These are phyloP conservation scores for Nigrospora osmanthi DNA, from an alignment of 2,329 filamentous ascomycete genomes.

Conservation along the genomic window DNA sequence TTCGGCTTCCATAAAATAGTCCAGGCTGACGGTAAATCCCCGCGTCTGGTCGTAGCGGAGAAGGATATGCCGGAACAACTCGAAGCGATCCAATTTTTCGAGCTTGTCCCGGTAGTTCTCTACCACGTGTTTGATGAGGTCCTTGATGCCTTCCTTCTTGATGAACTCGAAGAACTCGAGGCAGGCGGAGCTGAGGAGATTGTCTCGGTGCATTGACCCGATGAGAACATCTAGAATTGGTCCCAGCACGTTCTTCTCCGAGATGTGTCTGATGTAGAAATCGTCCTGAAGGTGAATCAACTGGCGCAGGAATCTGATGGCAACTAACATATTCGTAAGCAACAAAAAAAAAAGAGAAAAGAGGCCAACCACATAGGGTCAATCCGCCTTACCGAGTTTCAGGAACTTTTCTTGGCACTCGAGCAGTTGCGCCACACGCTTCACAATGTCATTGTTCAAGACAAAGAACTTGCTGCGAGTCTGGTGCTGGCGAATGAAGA, in stretches of 20 bases:
- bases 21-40: slow-evolving; percentile 56
- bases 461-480: slow-evolving; percentile 86
- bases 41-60: slow-evolving; percentile 72
- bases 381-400: slow-evolving; percentile 62
- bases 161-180: slow-evolving; percentile 92
- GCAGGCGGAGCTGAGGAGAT: slow-evolving; percentile 86
- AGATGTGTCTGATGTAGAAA: slow-evolving; percentile 81
- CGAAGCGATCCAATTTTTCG: slow-evolving; percentile 69
- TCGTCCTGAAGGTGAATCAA: slow-evolving; percentile 81
- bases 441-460: slow-evolving; percentile 67
- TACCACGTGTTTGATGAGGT: slow-evolving; percentile 75
- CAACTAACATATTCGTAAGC: slow-evolving; percentile 42
- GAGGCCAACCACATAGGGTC: slow-evolving; percentile 3
- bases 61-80: slow-evolving; percentile 74
- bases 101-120: slow-evolving; percentile 76
- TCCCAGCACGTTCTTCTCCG: slow-evolving; percentile 71
- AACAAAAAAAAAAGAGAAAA: not conserved
- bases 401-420: slow-evolving; percentile 82
- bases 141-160: slow-evolving; percentile 72
- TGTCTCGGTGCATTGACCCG: slow-evolving; percentile 84
- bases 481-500: slow-evolving; percentile 85
- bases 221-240: slow-evolving; percentile 79
- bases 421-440: slow-evolving; percentile 76
- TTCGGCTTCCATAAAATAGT: slow-evolving; percentile 67
- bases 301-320: slow-evolving; percentile 88